A percentile compares a stretch with the other conserved stretches of the same genome.
These are phyloP conservation scores for Nannochloropsis oceanica DNA, from an alignment of 108 stramenopile genomes.

Conservation along the genomic window DNA sequence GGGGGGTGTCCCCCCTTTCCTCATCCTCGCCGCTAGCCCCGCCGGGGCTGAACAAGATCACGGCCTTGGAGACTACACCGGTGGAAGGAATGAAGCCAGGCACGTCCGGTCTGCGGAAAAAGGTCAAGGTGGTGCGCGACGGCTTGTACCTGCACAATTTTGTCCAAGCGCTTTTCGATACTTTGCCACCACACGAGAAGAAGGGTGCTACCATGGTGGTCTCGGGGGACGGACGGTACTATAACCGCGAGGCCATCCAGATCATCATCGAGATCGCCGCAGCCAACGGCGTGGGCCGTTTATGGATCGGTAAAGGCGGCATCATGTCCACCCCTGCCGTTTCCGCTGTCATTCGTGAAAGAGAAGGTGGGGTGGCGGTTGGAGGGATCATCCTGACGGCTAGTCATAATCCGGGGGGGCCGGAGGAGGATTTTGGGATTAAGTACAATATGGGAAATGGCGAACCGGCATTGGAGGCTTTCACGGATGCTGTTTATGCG, in stretches of 20 bases:
- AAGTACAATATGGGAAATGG: conserved; percentile 31
- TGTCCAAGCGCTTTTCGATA: conserved; percentile 19
- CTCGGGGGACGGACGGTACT: conserved; percentile 21
- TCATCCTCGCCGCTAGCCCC: background rate
- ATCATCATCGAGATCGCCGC: conserved; percentile 21
- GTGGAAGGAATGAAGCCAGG: conserved; percentile 29
- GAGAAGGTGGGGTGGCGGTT: conserved; percentile 14
- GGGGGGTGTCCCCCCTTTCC: background rate
- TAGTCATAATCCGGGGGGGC: conserved; percentile 30
- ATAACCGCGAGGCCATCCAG: conserved; percentile 17
- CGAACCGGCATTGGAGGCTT: conserved; percentile 17
- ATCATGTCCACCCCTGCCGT: conserved; percentile 27
- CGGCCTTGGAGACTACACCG: conserved; percentile 1
- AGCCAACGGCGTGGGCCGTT: conserved; percentile 37
- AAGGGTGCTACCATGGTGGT: conserved; percentile 21
- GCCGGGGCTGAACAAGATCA: background rate
- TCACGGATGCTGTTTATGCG: conserved; percentile 24
- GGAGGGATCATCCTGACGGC: conserved; percentile 25
- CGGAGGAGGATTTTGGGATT: conserved; percentile 34
- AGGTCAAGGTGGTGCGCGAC: conserved; percentile 19
- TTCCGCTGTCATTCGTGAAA: conserved; percentile 39
- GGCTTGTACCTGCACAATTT: conserved; percentile 27
- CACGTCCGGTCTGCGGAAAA: conserved; percentile 27
- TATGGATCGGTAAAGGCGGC: conserved; percentile 25
- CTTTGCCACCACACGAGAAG: conserved; percentile 9